Evolutionary conservation across 148 eudicot genomes (phyloP), one percentile per base, ranked within the genome.

Genomic region (Talinum fruticosum): DNA sequence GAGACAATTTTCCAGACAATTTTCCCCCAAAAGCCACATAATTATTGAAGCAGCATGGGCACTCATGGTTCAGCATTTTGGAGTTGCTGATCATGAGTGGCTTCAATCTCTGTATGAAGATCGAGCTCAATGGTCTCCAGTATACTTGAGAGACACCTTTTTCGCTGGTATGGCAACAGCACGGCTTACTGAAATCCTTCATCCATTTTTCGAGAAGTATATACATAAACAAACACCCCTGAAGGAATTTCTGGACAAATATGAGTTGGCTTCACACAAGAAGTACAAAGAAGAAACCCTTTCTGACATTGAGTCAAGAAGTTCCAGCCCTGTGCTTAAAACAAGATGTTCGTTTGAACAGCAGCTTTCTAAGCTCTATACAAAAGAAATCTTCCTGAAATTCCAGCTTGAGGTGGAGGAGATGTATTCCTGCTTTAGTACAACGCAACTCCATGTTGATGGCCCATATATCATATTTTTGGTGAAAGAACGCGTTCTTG

Each of bases 371-470:
- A 85, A 84, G 79, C 57, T 91, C 61, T 93, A 87, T 41, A 93
- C 97, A 19, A 80, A 79, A 66, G 91, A 85, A 72, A 85, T 93
- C 32, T 91, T 91, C 76, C 80, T 74, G 74, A 91, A 82, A 74
- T 91, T 91, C 30, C 93, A 89, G 79, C 34, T 87, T 53, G 95
- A 93, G 82, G 97, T 93, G 64, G 95, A 90, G 81, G 97, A 88
- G 74, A 92, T 92, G 94, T 87, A 89, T 76, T 87, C 97, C 23
- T 92, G 97, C 80, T 90, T 90, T 72, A 89, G 92, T 68, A 90
- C 93, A 21, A 87, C 91, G 6, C 91, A 86, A 53, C 59, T 90
- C 38, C 94, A 89, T 34, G 64, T 82, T 23, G 91, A 90, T 30
- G 94, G 94, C 29, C 87, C 89, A 23, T 78, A 82, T 37, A 67